A percentile compares a stretch with the other conserved stretches of the same genome.
phyloP scores from a whole-genome alignment of 768 basidiomycete species.

The Tricholoma sp. region DNA sequence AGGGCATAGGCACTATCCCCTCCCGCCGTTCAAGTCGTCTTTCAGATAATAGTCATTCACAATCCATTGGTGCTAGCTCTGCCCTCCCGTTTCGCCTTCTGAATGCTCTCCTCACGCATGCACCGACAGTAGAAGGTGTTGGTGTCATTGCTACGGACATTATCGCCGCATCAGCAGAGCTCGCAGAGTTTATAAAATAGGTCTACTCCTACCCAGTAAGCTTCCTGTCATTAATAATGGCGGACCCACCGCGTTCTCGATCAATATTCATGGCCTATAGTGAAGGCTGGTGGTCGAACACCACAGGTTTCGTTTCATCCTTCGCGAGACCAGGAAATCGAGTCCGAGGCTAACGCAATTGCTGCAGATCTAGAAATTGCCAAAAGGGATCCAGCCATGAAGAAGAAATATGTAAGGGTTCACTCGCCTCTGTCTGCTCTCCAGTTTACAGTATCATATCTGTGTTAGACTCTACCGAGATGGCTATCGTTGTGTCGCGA shows the following conservation, averaged over 20 bases:
- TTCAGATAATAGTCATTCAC: no score
- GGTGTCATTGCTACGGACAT: background rate
- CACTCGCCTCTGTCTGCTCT: background rate
- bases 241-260: background rate
- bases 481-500: background rate
- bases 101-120: background rate
- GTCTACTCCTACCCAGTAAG: background rate
- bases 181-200: conserved; percentile 1
- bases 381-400: background rate
- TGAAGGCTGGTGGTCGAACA: background rate
- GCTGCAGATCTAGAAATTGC: background rate
- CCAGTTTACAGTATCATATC: background rate
- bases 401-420: background rate
- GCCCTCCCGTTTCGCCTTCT: background rate
- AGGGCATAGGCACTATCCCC: no score
- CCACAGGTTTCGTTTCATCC: background rate
- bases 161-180: no score
- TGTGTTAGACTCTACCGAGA: background rate
- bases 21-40: no score
- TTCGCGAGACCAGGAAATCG: background rate
- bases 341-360: background rate
- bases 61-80: no score
- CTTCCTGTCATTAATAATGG: no score
- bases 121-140: background rate
- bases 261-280: background rate